Evolutionary conservation across 2,329 filamentous ascomycete species (phyloP).

Genomic region (Penicillium sp.): DNA sequence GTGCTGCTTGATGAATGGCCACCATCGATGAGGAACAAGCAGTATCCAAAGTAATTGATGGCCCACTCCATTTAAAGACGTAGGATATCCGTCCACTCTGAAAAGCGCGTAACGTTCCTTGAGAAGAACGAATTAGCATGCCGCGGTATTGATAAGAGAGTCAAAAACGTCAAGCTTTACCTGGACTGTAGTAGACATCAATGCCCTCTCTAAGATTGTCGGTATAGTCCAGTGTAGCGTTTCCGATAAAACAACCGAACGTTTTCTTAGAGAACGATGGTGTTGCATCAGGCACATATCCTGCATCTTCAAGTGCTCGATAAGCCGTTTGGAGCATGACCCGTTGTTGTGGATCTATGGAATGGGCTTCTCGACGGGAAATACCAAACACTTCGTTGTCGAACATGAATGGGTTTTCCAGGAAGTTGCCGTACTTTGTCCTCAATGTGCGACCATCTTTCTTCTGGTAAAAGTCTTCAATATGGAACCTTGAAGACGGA

Average conservation of each 20-base stretch:
- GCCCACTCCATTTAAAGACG: too few relatives aligned
- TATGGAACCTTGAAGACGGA: background rate
- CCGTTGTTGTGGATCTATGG: background rate
- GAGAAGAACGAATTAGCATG: background rate
- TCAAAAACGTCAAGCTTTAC: background rate
- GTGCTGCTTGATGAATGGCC: too few relatives aligned
- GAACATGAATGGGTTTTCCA: background rate
- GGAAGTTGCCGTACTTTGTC: background rate
- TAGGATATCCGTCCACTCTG: background rate
- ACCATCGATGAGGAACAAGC: too few relatives aligned
- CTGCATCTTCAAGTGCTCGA: background rate
- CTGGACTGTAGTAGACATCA: constrained; percentile 3
- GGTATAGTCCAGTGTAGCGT: background rate
- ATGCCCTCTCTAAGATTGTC: background rate
- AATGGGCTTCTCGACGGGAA: background rate
- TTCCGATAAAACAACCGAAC: background rate
- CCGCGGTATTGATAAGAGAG: too few relatives aligned
- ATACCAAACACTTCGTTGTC: background rate
- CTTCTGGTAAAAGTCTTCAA: background rate
- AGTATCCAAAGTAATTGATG: too few relatives aligned
- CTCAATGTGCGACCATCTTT: background rate
- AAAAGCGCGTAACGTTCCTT: background rate
- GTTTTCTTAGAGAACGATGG: background rate
- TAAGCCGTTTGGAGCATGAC: background rate
- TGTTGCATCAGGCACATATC: background rate